Evolutionary conservation across 2,329 filamentous ascomycete genomes (phyloP).

Genomic region (Phialocephala subalpina): DNA sequence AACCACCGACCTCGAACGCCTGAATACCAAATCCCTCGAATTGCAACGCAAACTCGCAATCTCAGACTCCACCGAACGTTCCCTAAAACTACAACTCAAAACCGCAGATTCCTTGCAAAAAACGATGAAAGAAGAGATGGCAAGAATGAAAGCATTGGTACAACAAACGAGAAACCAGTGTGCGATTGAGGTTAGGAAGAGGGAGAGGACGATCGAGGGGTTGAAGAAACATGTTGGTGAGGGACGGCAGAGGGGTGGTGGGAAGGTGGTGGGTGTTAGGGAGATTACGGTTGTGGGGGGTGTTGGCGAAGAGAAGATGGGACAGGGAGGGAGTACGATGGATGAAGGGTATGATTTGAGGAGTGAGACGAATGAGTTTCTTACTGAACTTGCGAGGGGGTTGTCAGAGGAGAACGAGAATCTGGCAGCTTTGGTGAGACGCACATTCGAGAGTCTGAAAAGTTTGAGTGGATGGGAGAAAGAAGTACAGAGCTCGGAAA

Average conservation of each 20-base stretch:
- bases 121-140: constrained; percentile 84
- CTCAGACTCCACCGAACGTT: constrained; percentile 74
- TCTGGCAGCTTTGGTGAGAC: constrained; percentile 74
- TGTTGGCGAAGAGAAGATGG: constrained; percentile 49
- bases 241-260: constrained; percentile 64
- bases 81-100: constrained; percentile 73
- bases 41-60: constrained; percentile 63
- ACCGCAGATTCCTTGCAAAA: constrained; percentile 78
- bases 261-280: constrained; percentile 61
- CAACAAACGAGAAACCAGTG: constrained; percentile 87
- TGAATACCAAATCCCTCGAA: constrained; percentile 62
- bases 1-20: constrained; percentile 69
- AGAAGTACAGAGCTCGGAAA: constrained; percentile 39
- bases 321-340: constrained; percentile 40
- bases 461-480: constrained; percentile 69
- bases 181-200: constrained; percentile 88
- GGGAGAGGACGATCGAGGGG: constrained; percentile 87
- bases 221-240: constrained; percentile 88
- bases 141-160: constrained; percentile 79
- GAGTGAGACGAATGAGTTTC: constrained; percentile 89
- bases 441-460: constrained; percentile 75
- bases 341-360: constrained; percentile 73
- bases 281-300: constrained; percentile 66
- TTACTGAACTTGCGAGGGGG: constrained; percentile 83
- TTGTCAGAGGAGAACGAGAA: constrained; percentile 93